Percentiles rank a stretch among this genome's conserved stretches.
phyloP scores from a whole-genome alignment of 148 eudicot genomes.

The Cornus controversa region DNA sequence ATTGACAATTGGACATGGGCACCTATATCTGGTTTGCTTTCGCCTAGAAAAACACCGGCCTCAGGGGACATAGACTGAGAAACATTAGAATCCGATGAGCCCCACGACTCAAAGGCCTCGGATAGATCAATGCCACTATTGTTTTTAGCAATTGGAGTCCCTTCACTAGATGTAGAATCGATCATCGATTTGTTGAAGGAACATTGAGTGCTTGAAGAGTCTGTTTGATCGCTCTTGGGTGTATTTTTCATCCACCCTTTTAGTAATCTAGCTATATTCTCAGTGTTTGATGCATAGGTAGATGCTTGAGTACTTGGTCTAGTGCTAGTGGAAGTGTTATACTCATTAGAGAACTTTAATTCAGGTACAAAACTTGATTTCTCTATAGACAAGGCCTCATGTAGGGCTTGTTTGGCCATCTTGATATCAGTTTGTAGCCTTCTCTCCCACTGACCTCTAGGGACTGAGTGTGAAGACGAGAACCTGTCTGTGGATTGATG shows the following conservation, averaged over 20 bases:
- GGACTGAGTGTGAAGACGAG: constrained; percentile 32
- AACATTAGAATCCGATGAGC: constrained; percentile 31
- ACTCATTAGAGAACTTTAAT: constrained; percentile 11
- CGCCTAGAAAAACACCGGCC: constrained; percentile 17
- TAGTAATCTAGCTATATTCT: constrained; percentile 53
- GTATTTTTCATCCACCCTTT: constrained; percentile 38
- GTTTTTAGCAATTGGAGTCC: constrained; percentile 8
- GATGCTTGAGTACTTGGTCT: not conserved
- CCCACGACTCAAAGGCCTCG: constrained; percentile 27
- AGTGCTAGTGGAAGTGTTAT: not conserved
- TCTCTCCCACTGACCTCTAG: constrained; percentile 79
- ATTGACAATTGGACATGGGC: constrained; percentile 23
- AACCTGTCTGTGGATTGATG: not conserved
- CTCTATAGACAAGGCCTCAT: constrained; percentile 58
- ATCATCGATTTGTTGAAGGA: constrained; percentile 2
- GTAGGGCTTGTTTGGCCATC: constrained; percentile 77
- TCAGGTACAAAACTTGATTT: not conserved
- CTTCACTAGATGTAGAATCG: not conserved
- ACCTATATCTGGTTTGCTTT: constrained; percentile 24
- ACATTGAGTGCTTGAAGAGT: constrained; percentile 20
- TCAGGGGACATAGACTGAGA: constrained; percentile 26
- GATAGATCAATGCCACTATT: constrained; percentile 25
- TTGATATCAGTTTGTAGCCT: constrained; percentile 74
- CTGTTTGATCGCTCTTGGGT: constrained; percentile 5
- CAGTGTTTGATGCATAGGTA: constrained; percentile 45